These are phyloP conservation scores for Chaetomium sp. DNA, from an alignment of 2,329 filamentous ascomycete species.

Conservation along the genomic window DNA sequence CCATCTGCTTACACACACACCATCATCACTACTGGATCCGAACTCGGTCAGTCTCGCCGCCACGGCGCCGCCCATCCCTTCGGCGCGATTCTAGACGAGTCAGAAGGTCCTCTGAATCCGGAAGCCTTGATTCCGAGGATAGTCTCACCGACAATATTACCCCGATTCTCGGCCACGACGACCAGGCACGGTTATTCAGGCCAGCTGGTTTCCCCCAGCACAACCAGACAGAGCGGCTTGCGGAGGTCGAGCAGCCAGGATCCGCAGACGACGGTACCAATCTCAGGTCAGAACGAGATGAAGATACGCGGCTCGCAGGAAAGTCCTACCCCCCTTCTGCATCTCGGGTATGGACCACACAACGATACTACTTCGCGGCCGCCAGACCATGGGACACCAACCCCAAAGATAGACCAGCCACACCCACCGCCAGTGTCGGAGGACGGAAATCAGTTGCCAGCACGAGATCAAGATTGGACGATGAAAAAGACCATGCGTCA, in stretches of 20 bases:
- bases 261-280: slow-evolving; percentile 17
- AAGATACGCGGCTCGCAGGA: not conserved
- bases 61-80: slow-evolving; percentile 7
- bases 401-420: not conserved
- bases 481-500: slow-evolving; percentile 22
- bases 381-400: slow-evolving; percentile 8
- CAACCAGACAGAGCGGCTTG: slow-evolving; percentile 25
- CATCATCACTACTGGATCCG: slow-evolving; percentile 56
- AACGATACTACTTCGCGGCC: slow-evolving; percentile 28
- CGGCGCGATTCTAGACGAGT: slow-evolving; percentile 16
- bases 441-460: not conserved
- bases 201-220: slow-evolving; percentile 24
- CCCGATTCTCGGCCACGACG: slow-evolving; percentile 10
- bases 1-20: slow-evolving; percentile 50
- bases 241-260: slow-evolving; percentile 21
- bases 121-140: slow-evolving; percentile 3
- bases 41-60: slow-evolving; percentile 18
- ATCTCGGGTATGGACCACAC: slow-evolving; percentile 19
- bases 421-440: slow-evolving; percentile 3
- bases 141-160: slow-evolving; percentile 13
- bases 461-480: not conserved
- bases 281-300: slow-evolving; percentile 12
- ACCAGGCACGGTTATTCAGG: slow-evolving; percentile 16
- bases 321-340: not conserved
- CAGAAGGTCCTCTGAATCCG: slow-evolving; percentile 5